These are phyloP conservation scores for Apostasia shenzhenica DNA, from an alignment of 106 monocot species.

Conservation along the genomic window DNA sequence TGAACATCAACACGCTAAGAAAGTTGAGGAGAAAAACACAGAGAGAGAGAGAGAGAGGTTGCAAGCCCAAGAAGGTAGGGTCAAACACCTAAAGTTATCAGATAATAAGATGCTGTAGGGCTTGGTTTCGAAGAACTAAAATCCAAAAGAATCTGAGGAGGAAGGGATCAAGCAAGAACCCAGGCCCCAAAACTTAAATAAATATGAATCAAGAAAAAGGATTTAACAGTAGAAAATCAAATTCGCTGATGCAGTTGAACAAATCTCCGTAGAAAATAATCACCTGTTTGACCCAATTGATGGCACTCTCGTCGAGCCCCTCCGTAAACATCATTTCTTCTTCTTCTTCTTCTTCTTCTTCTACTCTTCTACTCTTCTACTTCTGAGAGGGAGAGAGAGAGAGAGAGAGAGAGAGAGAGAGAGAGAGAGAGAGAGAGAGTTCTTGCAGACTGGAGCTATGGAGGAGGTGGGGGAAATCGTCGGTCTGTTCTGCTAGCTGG, in stretches of 20 bases:
- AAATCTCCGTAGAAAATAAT: neutral
- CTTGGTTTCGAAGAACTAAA: neutral
- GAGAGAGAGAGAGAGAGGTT: too few species aligned
- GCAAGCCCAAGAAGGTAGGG: too few species aligned
- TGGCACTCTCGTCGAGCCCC: constrained; percentile 82
- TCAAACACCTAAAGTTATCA: too few species aligned
- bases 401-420: constrained; percentile 2
- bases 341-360: neutral
- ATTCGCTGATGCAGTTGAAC: neutral
- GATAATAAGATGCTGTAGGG: neutral
- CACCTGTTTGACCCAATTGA: constrained; percentile 86
- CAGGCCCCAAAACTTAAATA: neutral
- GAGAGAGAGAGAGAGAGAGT: neutral
- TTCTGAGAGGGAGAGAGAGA: neutral
- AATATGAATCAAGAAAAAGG: neutral
- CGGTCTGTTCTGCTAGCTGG: neutral
- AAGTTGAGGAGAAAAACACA: too few species aligned
- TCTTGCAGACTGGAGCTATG: neutral
- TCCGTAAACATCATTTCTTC: constrained; percentile 65
- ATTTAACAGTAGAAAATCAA: neutral
- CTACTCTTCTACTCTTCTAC: too few species aligned
- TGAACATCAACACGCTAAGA: too few species aligned
- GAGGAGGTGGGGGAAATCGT: neutral
- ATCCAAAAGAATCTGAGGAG: neutral
- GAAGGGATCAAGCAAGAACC: neutral